Evolutionary conservation across 2,329 filamentous ascomycete species (phyloP).

Genomic region (Beauveria pseudobassiana): DNA sequence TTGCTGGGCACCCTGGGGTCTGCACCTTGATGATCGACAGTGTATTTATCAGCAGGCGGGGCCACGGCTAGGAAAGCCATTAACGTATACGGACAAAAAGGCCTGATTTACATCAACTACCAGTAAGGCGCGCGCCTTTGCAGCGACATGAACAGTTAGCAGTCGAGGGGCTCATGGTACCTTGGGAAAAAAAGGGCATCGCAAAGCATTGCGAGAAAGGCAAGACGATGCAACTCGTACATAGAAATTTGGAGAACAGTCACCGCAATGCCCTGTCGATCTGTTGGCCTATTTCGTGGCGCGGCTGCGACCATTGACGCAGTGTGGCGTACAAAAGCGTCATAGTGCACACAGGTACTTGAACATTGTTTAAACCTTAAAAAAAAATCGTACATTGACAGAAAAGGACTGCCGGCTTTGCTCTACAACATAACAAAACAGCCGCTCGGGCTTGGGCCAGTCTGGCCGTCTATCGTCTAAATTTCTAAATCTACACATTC

Average conservation of each 20-base stretch:
- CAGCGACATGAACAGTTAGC: too few species aligned
- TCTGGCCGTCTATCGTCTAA: slow-evolving; percentile 10
- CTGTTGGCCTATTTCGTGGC: background rate
- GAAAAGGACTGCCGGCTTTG: background rate
- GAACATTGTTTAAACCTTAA: background rate
- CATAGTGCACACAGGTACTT: background rate
- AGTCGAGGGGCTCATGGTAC: too few species aligned
- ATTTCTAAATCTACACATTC: slow-evolving; percentile 3
- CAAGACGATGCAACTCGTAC: background rate
- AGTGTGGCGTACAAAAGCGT: background rate
- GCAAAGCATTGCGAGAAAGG: background rate
- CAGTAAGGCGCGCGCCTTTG: too few species aligned
- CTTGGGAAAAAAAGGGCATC: too few species aligned
- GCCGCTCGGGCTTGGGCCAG: background rate
- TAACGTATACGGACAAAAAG: background rate
- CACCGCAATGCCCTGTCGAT: background rate
- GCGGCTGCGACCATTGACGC: background rate
- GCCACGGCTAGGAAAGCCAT: background rate
- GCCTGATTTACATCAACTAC: too few species aligned
- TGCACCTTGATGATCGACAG: background rate
- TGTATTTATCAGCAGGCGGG: slow-evolving; percentile 10
- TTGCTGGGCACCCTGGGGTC: too few species aligned
- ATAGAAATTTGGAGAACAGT: background rate
- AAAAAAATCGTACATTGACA: background rate
- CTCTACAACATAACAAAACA: slow-evolving; percentile 7